A percentile compares a stretch with the other conserved stretches of the same genome.
Conservation (phyloP, 139 green algal genomes). For the Tetradesmus obliquus region DNA sequence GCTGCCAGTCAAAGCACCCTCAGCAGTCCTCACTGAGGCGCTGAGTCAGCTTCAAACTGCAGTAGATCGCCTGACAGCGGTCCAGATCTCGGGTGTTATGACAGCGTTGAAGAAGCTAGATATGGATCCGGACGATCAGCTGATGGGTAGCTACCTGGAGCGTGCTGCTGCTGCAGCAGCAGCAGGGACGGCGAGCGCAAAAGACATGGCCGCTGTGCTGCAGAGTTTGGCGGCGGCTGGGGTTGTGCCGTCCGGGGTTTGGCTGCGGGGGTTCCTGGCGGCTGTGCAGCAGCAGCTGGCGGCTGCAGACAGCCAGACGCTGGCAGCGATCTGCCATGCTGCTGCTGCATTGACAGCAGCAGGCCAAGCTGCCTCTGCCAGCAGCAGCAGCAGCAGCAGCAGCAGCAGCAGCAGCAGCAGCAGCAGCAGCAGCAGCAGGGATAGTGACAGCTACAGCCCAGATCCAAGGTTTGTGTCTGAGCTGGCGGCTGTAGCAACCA, state of each 20-base stretch:
- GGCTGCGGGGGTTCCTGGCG: slow-evolving; percentile 15
- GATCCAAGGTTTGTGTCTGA: slow-evolving; percentile 13
- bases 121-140: slow-evolving; percentile 12
- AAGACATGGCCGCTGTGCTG: slow-evolving; percentile 38
- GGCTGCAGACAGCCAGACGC: neutral
- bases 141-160: slow-evolving; percentile 27
- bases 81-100: slow-evolving; percentile 14
- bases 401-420: neutral
- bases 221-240: slow-evolving; percentile 1
- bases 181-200: neutral
- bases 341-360: slow-evolving; percentile 1
- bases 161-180: slow-evolving; percentile 28
- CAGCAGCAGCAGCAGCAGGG: neutral
- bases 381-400: neutral
- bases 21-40: neutral
- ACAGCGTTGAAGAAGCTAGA: slow-evolving; percentile 20
- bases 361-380: neutral
- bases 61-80: neutral
- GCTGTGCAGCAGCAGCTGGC: slow-evolving; percentile 4
- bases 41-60: neutral
- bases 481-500: slow-evolving; percentile 5
- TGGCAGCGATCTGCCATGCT: slow-evolving; percentile 29
- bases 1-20: neutral
- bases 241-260: neutral
- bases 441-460: neutral